Base-by-base conservation (phyloP, 1,139 yeast species). In the Candida mesenterica region DNA sequence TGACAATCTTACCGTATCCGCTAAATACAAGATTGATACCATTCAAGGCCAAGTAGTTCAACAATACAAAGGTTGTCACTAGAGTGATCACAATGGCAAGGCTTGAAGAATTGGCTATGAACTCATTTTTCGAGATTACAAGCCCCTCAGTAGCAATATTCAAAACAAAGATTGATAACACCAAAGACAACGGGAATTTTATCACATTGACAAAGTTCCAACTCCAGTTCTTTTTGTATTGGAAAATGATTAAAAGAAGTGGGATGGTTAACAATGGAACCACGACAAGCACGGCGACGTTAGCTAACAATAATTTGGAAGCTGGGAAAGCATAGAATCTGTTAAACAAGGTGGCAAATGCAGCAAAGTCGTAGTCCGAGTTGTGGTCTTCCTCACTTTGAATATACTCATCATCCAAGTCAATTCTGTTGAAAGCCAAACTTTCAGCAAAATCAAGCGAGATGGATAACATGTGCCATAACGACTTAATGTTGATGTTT, bases 401-500 rank as follows among this genome's bases (percentile, higher is more conserved):
- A 19, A 19, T 7, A 34, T 44, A 39, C 9, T 48, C 72, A 19
- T 49, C 59, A 44, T 67, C 75, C 34, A 76, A 57, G 30, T 65
- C 69, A 22, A 68, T 54, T 16, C 66, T 57, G 14, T 56, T 52
- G 1, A 71, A 65, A 39, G 78, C 53, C 9, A 77, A 60, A 4
- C 50, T 49, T 0, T 71, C 41, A 10, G 62, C 64, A 38, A 81
- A 66, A 46, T 84, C 94, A 48, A 85, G 60, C 0, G 92, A 66
- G 39, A 77, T 80, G 3, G 82, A 72, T 33, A 85, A 65, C 96
- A 89, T 88, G 55, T 85, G 92, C 82, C 92, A 82, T 33, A 89
- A 64, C 0, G 96, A 78, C 25, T 72, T 77, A 42, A 72, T 74
- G 23, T 82, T 65, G 9, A 88, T 72, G 40, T 80, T 79, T 36